Conservation (phyloP, 306 rosid genomes). For the Dryas octopetala region DNA sequence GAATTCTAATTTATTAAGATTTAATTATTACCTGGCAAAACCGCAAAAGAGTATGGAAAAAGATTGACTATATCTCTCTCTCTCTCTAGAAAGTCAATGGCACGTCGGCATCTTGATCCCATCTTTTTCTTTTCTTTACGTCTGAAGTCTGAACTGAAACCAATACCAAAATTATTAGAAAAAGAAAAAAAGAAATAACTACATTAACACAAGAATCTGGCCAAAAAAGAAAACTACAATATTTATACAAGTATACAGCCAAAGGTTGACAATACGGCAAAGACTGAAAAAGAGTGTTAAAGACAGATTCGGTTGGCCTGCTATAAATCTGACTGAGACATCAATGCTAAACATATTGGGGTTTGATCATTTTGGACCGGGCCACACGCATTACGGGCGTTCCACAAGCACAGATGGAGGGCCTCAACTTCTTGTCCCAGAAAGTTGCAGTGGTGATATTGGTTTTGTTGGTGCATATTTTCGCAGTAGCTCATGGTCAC, state of each 20-base stretch:
- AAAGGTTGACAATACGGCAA: not conserved
- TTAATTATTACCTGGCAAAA: no score
- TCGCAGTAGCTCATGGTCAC: conserved; percentile 8
- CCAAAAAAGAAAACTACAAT: no score
- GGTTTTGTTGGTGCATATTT: not conserved
- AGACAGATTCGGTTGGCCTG: not conserved
- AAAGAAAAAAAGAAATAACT: not conserved
- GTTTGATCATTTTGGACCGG: not conserved
- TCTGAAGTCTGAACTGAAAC: not conserved
- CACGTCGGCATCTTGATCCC: not conserved
- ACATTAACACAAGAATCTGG: no score
- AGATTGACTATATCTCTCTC: no score
- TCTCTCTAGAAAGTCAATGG: not conserved
- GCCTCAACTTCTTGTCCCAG: conserved; percentile 4
- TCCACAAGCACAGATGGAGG: conserved; percentile 11
- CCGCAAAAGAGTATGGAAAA: no score
- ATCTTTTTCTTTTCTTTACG: not conserved
- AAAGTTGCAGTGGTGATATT: conserved; percentile 2
- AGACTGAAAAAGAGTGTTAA: not conserved
- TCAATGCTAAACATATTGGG: not conserved
- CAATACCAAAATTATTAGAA: not conserved
- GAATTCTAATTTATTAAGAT: no score
- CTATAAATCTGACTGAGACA: not conserved
- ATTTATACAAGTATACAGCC: not conserved
- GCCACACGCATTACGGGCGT: not conserved